phyloP scores from a whole-genome alignment of 2,329 filamentous ascomycete genomes.

The Sarocladium brachiariae region DNA sequence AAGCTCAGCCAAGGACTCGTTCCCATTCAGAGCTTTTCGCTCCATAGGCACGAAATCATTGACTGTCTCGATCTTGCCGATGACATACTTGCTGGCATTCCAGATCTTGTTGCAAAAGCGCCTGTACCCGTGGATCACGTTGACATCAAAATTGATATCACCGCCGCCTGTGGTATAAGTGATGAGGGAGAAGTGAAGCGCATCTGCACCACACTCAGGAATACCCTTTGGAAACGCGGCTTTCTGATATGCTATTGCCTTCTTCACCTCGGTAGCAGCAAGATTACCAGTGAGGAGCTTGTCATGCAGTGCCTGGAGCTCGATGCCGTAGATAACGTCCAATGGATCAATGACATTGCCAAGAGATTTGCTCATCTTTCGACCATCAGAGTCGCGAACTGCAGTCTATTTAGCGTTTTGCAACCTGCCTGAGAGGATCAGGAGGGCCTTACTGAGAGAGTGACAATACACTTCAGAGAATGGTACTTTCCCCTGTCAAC shows the following conservation, averaged over 20 bases:
- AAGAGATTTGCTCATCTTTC: slow-evolving; percentile 89
- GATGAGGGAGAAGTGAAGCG: slow-evolving; percentile 76
- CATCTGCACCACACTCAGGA: slow-evolving; percentile 80
- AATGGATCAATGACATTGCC: slow-evolving; percentile 86
- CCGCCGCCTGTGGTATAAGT: slow-evolving; percentile 70
- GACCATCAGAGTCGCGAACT: slow-evolving; percentile 74
- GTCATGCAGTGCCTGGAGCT: slow-evolving; percentile 62
- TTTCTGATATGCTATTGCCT: slow-evolving; percentile 79
- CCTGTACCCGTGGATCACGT: slow-evolving; percentile 78
- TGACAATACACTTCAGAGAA: slow-evolving; percentile 90
- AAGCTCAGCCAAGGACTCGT: slow-evolving; percentile 27
- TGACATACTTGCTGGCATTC: slow-evolving; percentile 82
- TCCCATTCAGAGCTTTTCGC: slow-evolving; percentile 15
- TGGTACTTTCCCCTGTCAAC: slow-evolving; percentile 62
- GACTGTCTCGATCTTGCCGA: slow-evolving; percentile 53
- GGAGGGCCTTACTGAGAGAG: slow-evolving; percentile 43
- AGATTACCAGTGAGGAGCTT: slow-evolving; percentile 73
- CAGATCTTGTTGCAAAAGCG: slow-evolving; percentile 89
- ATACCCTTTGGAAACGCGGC: slow-evolving; percentile 81
- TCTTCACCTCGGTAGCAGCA: slow-evolving; percentile 67
- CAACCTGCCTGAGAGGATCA: no score
- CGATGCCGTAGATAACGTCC: slow-evolving; percentile 77
- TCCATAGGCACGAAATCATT: slow-evolving; percentile 52
- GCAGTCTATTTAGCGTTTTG: no score
- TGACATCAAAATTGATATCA: slow-evolving; percentile 75